phyloP scores from a whole-genome alignment of 345 rosid genomes.

The Orychophragmus violaceus region DNA sequence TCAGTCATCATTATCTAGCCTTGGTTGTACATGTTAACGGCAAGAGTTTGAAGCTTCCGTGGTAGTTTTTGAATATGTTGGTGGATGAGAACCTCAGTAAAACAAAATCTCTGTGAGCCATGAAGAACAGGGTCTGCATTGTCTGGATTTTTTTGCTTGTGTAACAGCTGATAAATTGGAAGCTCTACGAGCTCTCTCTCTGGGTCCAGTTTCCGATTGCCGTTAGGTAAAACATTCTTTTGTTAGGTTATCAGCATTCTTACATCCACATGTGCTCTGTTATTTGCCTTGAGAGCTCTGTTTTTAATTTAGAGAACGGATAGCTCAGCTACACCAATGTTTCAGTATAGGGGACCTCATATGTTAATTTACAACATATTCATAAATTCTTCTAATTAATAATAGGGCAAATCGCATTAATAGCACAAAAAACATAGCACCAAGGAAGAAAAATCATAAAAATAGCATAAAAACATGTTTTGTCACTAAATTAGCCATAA shows the following conservation, averaged over 20 bases:
- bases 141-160: background rate
- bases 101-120: background rate
- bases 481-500: no score
- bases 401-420: no score
- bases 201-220: background rate
- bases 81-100: background rate
- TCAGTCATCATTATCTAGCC: conserved; percentile 1
- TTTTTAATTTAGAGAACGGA: background rate
- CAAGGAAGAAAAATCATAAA: no score
- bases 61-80: background rate
- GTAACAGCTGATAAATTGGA: conserved; percentile 1
- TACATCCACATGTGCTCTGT: background rate
- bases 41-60: background rate
- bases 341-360: background rate
- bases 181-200: background rate
- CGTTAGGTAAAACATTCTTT: background rate
- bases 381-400: background rate
- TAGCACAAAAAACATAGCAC: no score
- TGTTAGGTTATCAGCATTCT: background rate
- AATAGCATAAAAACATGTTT: no score
- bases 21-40: conserved; percentile 9
- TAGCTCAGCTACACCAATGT: background rate
- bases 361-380: background rate
- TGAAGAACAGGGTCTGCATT: conserved; percentile 1
- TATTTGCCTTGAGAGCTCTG: background rate